Evolutionary conservation across 768 basidiomycete species (phyloP).

Genomic region (Panus rudis): DNA sequence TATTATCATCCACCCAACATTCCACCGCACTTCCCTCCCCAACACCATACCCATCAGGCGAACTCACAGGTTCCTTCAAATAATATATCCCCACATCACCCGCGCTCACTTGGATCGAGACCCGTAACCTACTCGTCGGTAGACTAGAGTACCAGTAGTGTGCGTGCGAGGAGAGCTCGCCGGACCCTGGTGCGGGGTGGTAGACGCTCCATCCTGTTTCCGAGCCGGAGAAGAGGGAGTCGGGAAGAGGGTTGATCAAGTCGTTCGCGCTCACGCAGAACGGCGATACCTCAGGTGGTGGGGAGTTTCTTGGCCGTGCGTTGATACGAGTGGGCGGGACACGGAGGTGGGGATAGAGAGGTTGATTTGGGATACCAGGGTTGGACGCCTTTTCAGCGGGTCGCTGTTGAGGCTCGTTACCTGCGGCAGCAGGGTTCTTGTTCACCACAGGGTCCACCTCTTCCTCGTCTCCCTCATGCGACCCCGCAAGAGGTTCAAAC

Average conservation of each 20-base stretch:
- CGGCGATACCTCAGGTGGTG: slow-evolving; percentile 77
- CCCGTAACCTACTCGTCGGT: slow-evolving; percentile 73
- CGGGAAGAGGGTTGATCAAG: slow-evolving; percentile 94
- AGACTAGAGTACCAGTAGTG: slow-evolving; percentile 94
- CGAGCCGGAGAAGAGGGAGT: slow-evolving; percentile 85
- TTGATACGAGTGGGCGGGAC: slow-evolving; percentile 74
- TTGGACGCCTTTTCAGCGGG: slow-evolving; percentile 6
- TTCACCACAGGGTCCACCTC: slow-evolving; percentile 1
- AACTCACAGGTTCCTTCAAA: slow-evolving; percentile 59
- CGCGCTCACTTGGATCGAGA: slow-evolving; percentile 78
- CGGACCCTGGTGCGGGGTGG: slow-evolving; percentile 51
- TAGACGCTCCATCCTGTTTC: slow-evolving; percentile 86
- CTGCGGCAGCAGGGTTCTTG: slow-evolving; percentile 9
- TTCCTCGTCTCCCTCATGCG: slow-evolving; percentile 20
- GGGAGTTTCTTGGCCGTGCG: slow-evolving; percentile 29
- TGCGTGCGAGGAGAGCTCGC: slow-evolving; percentile 42
- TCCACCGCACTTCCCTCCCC: slow-evolving; percentile 64
- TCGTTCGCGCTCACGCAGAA: slow-evolving; percentile 97
- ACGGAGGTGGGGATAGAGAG: slow-evolving; percentile 29
- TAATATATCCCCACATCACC: slow-evolving; percentile 94
- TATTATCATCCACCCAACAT: slow-evolving; percentile 99
- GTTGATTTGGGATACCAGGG: neutral
- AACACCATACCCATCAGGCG: no score
- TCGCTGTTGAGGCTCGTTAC: slow-evolving; percentile 12
- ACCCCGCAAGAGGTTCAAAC: slow-evolving; percentile 18